These are phyloP conservation scores for Alternaria sp. DNA, from an alignment of 2,329 filamentous ascomycete species.

Conservation along the genomic window DNA sequence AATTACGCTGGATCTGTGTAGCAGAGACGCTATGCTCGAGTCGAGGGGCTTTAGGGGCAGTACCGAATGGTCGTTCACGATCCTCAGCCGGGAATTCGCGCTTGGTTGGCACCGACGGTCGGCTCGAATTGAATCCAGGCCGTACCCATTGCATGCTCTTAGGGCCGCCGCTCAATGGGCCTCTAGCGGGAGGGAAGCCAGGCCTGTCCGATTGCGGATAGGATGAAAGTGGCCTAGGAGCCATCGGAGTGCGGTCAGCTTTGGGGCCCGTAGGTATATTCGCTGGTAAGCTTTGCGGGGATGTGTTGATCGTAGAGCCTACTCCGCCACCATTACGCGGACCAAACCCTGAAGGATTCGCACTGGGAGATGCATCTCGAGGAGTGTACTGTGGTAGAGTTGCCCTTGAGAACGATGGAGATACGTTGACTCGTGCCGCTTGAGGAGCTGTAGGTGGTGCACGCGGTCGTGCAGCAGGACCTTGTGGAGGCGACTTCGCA, in stretches of 20 bases:
- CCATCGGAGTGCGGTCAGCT: slow-evolving; percentile 42
- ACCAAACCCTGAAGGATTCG: slow-evolving; percentile 30
- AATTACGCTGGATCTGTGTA: slow-evolving; percentile 25
- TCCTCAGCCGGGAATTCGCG: slow-evolving; percentile 54
- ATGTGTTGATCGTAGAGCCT: slow-evolving; percentile 37
- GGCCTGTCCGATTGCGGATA: slow-evolving; percentile 39
- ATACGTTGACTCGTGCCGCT: slow-evolving; percentile 39
- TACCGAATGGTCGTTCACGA: slow-evolving; percentile 45
- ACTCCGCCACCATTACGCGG: slow-evolving; percentile 29
- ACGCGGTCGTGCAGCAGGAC: slow-evolving; percentile 35
- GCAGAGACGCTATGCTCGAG: slow-evolving; percentile 31
- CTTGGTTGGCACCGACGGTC: slow-evolving; percentile 51
- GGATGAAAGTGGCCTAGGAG: slow-evolving; percentile 36
- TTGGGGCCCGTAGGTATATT: slow-evolving; percentile 52
- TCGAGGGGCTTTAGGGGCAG: slow-evolving; percentile 41
- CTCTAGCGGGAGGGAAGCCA: slow-evolving; percentile 35
- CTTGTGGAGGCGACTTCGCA: slow-evolving; percentile 39
- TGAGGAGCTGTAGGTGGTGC: slow-evolving; percentile 44
- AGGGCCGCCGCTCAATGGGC: slow-evolving; percentile 40
- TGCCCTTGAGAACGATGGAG: slow-evolving; percentile 41
- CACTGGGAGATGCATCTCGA: slow-evolving; percentile 38
- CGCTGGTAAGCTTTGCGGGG: slow-evolving; percentile 43
- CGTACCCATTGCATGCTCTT: slow-evolving; percentile 53
- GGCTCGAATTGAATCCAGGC: slow-evolving; percentile 45
- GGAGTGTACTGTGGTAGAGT: slow-evolving; percentile 31